Base-by-base conservation (phyloP, 2,329 filamentous ascomycete genomes). In the Colletotrichum destructivum region DNA sequence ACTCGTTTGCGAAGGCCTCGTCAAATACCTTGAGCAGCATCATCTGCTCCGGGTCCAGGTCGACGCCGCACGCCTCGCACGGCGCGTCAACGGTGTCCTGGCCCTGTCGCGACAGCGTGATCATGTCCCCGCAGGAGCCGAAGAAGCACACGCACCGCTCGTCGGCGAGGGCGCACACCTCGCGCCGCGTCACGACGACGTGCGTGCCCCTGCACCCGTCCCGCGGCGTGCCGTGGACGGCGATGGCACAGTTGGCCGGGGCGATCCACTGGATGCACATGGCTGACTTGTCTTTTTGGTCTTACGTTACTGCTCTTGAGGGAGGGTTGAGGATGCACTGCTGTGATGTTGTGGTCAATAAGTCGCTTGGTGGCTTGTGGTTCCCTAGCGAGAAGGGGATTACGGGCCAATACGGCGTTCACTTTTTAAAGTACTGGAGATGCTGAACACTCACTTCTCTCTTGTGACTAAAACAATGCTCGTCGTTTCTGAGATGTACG, bases 231-330 rank as follows among this genome's bases (percentile, higher is more conserved):
- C 47, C 52, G 35, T 16, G 8, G 1, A 21, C 51, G 18, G 65
- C 57, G 26, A 16, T 35, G 51, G 40, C 40, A 57, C 69, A 69
- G 46, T 42, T 47, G 47, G 69, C 69, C n/a, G 69, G 56, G 59
- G 66, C 54, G 40, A 63, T 71, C 65, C 66, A 71, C 65, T 71
- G 69, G 59, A 63, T 69, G 65, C 69, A 68, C 69, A 71, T 63
- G 57, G 4, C n/a, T 56, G 7, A 12, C 31, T 49, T n/a, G 18
- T 15, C 4, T n/a, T 8, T 51, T 15, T 40, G 31, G 35, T 31
- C 1, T 42, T 35, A 35, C 31, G 31, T 11, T 46, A 38, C 13
- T 40, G n/a, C 38, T 35, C 31, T 35, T 9, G 2, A 18, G 23
- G 46, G 47, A 9, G 31, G 31, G 26, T 21, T 38, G 23, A 3